Base-by-base conservation (phyloP, 371 early-diverging fungal genomes). In the Apophysomyces variabilis region DNA sequence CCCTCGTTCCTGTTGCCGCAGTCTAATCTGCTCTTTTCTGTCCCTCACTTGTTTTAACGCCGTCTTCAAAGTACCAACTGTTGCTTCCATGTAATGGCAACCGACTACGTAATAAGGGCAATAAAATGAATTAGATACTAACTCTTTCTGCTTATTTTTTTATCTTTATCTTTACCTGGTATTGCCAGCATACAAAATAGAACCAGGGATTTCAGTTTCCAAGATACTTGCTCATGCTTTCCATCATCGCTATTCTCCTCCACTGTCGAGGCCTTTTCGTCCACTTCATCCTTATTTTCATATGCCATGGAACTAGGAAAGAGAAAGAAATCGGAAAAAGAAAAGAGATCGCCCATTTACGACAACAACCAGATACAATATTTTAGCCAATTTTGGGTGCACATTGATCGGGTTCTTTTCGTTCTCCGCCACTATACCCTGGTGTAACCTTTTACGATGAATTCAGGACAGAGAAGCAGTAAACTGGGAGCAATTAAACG, bases 61-160 rank as follows among this genome's bases (percentile, higher is more conserved):
- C 14, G 80, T 77, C 60, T 80, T 80, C 18, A 80, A 60, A 18
- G 80, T 80, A 26, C 77, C 78, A 14, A 80, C 50, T 0, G 80
- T 80, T 16, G 80, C 80, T 56, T 77, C 76, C 16, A 80, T 46
- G 50, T 72, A 80, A 67, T 80, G 80, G 47, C 74, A 75, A 9
- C 80, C 80, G 3, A 75, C 80, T 75, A 21, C 32, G 36, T 2
- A 18, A 54, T 45, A 47, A 11, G 5, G 32, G 57, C 38, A 41
- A 56, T 46, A 38, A 18, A 14, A 39, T 5, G 26, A 11, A 9
- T 13, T 5, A 35, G 7, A 56, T 18, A 21, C 37, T 21, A 18
- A 39, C 38, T 37, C 5, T 35, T 11, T 57, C 9, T 43, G 9
- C 12, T 16, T 38, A 11, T 39, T 16, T 18, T 18, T 60, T 6